Evolutionary conservation across 192 early-diverging fungal genomes (phyloP).

Genomic region (Entomortierella chlamydospora): DNA sequence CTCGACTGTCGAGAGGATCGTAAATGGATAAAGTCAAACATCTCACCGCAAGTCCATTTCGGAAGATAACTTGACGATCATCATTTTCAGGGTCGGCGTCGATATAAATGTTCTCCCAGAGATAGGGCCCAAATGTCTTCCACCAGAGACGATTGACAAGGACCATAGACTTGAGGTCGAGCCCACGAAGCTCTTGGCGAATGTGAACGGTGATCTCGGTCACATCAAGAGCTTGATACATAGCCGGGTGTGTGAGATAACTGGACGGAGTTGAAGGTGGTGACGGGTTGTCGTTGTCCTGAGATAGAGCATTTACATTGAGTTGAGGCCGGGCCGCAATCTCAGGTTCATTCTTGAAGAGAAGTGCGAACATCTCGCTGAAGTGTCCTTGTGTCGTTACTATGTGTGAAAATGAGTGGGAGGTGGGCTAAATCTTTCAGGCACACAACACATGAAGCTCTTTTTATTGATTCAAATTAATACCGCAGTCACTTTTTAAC

Average conservation of each 20-base stretch:
- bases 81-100: slow-evolving; percentile 18
- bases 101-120: slow-evolving; percentile 33
- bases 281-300: not conserved
- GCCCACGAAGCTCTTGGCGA: slow-evolving; percentile 13
- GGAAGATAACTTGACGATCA: slow-evolving; percentile 22
- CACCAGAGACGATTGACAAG: slow-evolving; percentile 20
- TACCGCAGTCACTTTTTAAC: no score
- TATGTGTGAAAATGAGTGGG: no score
- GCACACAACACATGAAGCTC: no score
- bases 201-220: slow-evolving; percentile 15
- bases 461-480: no score
- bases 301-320: no score
- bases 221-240: slow-evolving; percentile 14
- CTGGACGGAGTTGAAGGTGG: not conserved
- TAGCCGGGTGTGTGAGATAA: not conserved
- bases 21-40: slow-evolving; percentile 28
- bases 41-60: slow-evolving; percentile 28
- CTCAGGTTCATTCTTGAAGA: no score
- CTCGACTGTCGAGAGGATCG: slow-evolving; percentile 10
- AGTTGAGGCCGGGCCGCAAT: no score
- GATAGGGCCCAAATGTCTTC: slow-evolving; percentile 20
- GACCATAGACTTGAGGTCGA: slow-evolving; percentile 16
- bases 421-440: no score
- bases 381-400: no score
- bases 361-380: no score